Base-by-base conservation (phyloP, 148 eudicot species). In the Amaranthus cruentus region DNA sequence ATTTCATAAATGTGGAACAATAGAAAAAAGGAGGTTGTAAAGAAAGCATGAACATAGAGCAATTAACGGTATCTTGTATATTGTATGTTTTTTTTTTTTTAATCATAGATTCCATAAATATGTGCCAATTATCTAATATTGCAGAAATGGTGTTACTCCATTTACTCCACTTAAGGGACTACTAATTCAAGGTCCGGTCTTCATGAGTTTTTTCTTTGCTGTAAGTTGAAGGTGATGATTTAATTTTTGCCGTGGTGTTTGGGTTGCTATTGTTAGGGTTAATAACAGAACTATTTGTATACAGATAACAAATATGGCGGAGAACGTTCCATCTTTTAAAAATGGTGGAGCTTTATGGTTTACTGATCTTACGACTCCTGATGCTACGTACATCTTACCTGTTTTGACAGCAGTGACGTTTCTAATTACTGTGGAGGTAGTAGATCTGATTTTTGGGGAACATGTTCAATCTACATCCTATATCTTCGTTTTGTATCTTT, bases 311-410 rank as follows among this genome's bases (percentile, higher is more conserved):
- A 96, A 96, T 87, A 90, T 96, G 99, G 94, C 85, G 14, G 97
- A 92, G 59, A 92, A 92, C 69, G 99, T 96, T 69, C 97, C 97
- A 11, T 96, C 99, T 6, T 90, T 92, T 55, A 85, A 92, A 85
- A 69, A 75, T 53, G 99, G 97, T 57, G 99, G 99, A 77, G 88
- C 84, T 11, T 90, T 77, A 55, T 96, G 99, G 99, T 96, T 96
- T 80, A 84, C 85, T 5, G 99, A 96, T 86, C 85, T 96, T 77
- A 84, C 97, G 2, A 83, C 85, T 85, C 94, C 96, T 38, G 99
- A 96, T 85, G 66, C 78, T 44, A 63, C 84, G 81, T 96, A 87
- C 67, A 81, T 86, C 79, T 80, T 90, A 56, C 99, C 99, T 69
- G 88, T 88, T 75, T 76, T 96, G 76, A 81, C 96, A 5, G 97